Evolutionary conservation across 805 yeast genomes (phyloP).

Genomic region (Suhomyces canberraensis): DNA sequence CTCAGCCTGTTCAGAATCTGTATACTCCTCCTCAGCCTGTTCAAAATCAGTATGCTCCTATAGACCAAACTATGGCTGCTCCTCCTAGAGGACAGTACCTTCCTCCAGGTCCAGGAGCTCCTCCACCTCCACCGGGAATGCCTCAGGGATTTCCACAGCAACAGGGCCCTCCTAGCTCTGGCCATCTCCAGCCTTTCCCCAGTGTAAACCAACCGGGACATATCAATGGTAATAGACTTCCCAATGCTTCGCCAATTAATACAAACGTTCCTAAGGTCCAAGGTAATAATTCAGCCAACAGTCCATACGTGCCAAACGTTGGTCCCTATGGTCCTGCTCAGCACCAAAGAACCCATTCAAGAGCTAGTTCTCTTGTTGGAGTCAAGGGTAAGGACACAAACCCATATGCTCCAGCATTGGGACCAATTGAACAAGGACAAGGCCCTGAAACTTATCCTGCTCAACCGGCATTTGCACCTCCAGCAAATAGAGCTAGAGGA

Average conservation of each 20-base stretch:
- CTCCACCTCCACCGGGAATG: not conserved
- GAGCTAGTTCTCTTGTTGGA: slow-evolving; percentile 40
- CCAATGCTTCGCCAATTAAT: slow-evolving; percentile 19
- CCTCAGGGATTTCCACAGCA: not conserved
- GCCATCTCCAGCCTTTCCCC: slow-evolving; percentile 10
- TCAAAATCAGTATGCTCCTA: slow-evolving; percentile 5
- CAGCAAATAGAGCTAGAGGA: slow-evolving; percentile 20
- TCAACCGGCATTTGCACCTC: too few relatives aligned
- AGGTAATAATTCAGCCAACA: slow-evolving; percentile 22
- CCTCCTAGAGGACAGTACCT: not conserved
- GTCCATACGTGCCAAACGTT: slow-evolving; percentile 43
- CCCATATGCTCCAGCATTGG: slow-evolving; percentile 39
- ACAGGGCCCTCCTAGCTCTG: slow-evolving; percentile 1
- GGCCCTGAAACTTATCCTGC: not conserved
- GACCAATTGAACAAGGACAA: not conserved
- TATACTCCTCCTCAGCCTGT: too few relatives aligned
- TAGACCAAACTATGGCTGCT: not conserved
- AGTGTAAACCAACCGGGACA: slow-evolving; percentile 4
- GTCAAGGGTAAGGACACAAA: slow-evolving; percentile 36
- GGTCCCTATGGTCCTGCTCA: slow-evolving; percentile 44
- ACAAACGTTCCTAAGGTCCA: slow-evolving; percentile 21
- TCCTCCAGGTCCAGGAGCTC: slow-evolving; percentile 1
- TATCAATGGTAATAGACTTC: not conserved
- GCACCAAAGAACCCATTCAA: slow-evolving; percentile 34
- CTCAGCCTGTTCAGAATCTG: too few relatives aligned